Conservation (phyloP, 78 protist species). For the Emiliania huxleyi region DNA sequence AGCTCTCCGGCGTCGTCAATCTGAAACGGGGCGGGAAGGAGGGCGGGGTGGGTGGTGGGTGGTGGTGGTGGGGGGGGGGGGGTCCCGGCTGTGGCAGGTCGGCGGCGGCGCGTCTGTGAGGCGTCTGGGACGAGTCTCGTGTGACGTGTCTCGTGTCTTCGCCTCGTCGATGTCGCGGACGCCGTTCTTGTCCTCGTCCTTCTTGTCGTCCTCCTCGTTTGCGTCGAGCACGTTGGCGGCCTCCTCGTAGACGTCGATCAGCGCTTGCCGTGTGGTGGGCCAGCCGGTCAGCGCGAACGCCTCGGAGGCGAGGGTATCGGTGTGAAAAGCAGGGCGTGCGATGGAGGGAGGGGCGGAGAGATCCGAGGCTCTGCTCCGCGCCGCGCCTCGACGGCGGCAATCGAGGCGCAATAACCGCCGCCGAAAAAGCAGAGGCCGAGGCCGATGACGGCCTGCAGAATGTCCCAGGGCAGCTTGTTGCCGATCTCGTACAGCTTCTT, state of each 20-base stretch:
- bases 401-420: neutral
- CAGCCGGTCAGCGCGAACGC: neutral
- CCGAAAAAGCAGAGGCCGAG: neutral
- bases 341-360: no score
- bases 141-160: no score
- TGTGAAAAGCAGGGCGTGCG: no score
- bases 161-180: neutral
- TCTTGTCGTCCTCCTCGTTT: neutral
- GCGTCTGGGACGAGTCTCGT: no score
- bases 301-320: neutral
- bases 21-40: no score
- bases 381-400: conserved; percentile 25
- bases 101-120: no score
- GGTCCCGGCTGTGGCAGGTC: no score
- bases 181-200: neutral
- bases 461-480: neutral
- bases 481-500: no score
- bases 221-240: neutral
- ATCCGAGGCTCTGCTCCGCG: no score
- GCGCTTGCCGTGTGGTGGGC: neutral
- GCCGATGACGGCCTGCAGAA: neutral
- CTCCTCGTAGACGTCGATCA: neutral
- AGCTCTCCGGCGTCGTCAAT: no score
- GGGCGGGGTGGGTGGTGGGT: no score
- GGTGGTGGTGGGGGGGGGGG: no score